phyloP scores from a whole-genome alignment of 1,284 basidiomycete genomes.

The Ceratobasidium theobromae region DNA sequence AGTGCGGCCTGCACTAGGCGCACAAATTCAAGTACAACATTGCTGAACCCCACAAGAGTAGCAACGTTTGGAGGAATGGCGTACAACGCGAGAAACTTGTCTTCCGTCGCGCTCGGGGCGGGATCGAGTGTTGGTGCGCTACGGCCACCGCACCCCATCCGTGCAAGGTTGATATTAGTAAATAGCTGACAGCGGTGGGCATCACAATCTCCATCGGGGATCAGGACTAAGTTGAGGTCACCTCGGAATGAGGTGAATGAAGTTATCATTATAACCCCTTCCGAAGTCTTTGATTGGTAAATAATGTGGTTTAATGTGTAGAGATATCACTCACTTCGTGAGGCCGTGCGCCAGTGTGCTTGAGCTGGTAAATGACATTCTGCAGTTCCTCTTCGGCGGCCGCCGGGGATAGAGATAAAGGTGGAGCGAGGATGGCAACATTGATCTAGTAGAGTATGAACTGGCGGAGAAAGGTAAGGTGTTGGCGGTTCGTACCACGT shows the following conservation, averaged over 20 bases:
- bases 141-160: slow-evolving; percentile 74
- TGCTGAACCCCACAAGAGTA: slow-evolving; percentile 48
- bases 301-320: slow-evolving; percentile 5
- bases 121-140: slow-evolving; percentile 68
- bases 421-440: slow-evolving; percentile 57
- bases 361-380: slow-evolving; percentile 57
- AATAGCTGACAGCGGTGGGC: slow-evolving; percentile 64
- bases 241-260: slow-evolving; percentile 80
- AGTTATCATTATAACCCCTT: slow-evolving; percentile 73
- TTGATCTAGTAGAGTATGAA: slow-evolving; percentile 50
- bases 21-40: slow-evolving; percentile 70
- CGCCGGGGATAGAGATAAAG: slow-evolving; percentile 45
- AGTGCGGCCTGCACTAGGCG: slow-evolving; percentile 69
- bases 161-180: slow-evolving; percentile 72
- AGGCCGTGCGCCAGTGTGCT: slow-evolving; percentile 66
- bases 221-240: slow-evolving; percentile 75
- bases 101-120: slow-evolving; percentile 38
- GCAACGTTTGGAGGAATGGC: slow-evolving; percentile 21
- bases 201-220: slow-evolving; percentile 68
- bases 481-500: slow-evolving; percentile 51
- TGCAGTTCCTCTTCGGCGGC: slow-evolving; percentile 62
- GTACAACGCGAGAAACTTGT: slow-evolving; percentile 23
- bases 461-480: neutral
- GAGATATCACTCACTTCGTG: slow-evolving; percentile 52
- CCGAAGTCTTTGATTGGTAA: slow-evolving; percentile 51